Conservation (phyloP, 2,329 filamentous ascomycete genomes). For the Didymella pomorum region DNA sequence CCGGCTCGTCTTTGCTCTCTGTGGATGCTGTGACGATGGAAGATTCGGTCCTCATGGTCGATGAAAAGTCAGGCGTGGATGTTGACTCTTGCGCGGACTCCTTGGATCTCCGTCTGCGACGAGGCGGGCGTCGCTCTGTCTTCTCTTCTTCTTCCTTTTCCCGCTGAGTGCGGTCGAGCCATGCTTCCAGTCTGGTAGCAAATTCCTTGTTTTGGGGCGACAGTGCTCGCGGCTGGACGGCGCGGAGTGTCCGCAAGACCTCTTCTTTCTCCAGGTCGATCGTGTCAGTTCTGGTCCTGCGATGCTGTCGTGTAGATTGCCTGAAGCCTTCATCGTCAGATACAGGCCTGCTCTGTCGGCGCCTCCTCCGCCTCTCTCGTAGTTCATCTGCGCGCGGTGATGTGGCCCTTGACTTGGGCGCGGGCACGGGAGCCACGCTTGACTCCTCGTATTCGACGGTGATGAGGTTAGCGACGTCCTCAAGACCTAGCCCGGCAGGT, state of each 20-base stretch:
- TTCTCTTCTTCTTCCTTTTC: slow-evolving; percentile 7
- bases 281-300: slow-evolving; percentile 37
- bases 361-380: slow-evolving; percentile 40
- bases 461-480: slow-evolving; percentile 35
- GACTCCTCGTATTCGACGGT: slow-evolving; percentile 42
- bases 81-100: slow-evolving; percentile 43
- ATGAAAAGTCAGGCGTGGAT: slow-evolving; percentile 36
- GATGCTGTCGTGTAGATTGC: slow-evolving; percentile 33
- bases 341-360: slow-evolving; percentile 36
- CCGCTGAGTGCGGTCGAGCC: slow-evolving; percentile 66
- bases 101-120: slow-evolving; percentile 39
- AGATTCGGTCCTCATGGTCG: slow-evolving; percentile 27
- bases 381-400: slow-evolving; percentile 34
- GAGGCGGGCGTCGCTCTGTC: slow-evolving; percentile 15
- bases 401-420: slow-evolving; percentile 23
- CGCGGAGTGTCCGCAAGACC: slow-evolving; percentile 24
- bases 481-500: slow-evolving; percentile 28
- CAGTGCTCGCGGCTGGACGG: slow-evolving; percentile 25
- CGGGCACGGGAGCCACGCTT: slow-evolving; percentile 18
- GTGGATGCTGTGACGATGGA: slow-evolving; percentile 39
- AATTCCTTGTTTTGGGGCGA: slow-evolving; percentile 55
- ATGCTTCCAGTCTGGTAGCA: slow-evolving; percentile 66
- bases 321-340: slow-evolving; percentile 37
- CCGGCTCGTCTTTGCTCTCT: slow-evolving; percentile 29
- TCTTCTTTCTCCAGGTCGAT: slow-evolving; percentile 36